These are phyloP conservation scores for Auricularia heimuer DNA, from an alignment of 768 basidiomycete species.

Conservation along the genomic window DNA sequence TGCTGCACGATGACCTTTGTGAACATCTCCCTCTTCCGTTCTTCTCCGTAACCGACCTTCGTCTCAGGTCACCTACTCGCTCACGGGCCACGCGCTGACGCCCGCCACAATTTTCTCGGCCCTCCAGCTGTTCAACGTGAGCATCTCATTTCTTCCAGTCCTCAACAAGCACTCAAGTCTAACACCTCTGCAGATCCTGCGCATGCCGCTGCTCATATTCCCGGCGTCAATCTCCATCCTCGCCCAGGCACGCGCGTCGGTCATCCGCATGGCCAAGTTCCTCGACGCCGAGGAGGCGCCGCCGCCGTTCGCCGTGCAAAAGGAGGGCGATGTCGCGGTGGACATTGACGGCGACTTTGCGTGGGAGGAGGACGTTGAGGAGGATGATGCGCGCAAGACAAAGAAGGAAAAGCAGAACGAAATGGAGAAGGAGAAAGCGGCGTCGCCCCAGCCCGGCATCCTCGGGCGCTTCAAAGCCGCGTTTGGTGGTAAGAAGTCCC, in stretches of 20 bases:
- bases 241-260: conserved; percentile 41
- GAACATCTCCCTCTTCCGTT: conserved; percentile 10
- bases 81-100: conserved; percentile 47
- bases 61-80: conserved; percentile 48
- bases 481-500: no score
- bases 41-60: neutral
- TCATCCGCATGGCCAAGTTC: conserved; percentile 38
- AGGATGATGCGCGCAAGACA: conserved; percentile 15
- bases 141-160: conserved; percentile 8
- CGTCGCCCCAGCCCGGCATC: neutral
- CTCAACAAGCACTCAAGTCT: neutral
- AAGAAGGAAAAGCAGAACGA: conserved; percentile 7
- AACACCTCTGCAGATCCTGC: conserved; percentile 36
- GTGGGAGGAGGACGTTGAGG: conserved; percentile 33
- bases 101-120: conserved; percentile 47
- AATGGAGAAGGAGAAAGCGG: neutral
- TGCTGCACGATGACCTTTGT: conserved; percentile 45
- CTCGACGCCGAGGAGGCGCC: conserved; percentile 49
- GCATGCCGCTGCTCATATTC: conserved; percentile 43
- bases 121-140: conserved; percentile 50
- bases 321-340: conserved; percentile 10
- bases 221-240: conserved; percentile 44
- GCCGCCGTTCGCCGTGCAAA: conserved; percentile 36
- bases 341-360: conserved; percentile 38
- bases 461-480: no score